phyloP scores from a whole-genome alignment of 1,139 yeast species.

The Meyerozyma elateridarum region DNA sequence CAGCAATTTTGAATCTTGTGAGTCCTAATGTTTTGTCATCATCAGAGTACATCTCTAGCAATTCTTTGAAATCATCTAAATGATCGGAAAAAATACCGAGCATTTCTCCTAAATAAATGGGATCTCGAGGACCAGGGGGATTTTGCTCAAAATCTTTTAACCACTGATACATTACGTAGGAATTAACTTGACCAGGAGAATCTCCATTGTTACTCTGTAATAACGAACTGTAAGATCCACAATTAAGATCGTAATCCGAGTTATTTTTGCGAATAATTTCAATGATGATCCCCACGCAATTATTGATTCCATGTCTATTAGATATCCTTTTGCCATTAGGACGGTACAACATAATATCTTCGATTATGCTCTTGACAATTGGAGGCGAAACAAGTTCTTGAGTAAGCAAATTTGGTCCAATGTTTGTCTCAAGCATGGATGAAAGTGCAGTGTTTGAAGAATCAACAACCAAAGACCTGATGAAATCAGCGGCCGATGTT shows the following conservation, averaged over 20 bases:
- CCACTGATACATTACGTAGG: constrained; percentile 44
- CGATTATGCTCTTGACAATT: constrained; percentile 32
- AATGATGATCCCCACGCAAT: constrained; percentile 44
- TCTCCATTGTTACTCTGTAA: constrained; percentile 29
- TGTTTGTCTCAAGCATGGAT: constrained; percentile 43
- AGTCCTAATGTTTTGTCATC: constrained; percentile 30
- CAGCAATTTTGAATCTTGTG: constrained; percentile 40
- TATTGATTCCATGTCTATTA: constrained; percentile 44
- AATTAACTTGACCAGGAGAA: constrained; percentile 31
- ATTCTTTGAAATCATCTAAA: constrained; percentile 25
- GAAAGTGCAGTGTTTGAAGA: constrained; percentile 65
- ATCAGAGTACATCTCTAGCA: constrained; percentile 25
- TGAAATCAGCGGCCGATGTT: constrained; percentile 91
- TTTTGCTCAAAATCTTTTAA: constrained; percentile 45
- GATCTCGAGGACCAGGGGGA: constrained; percentile 45
- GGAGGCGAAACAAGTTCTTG: constrained; percentile 40
- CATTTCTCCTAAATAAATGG: constrained; percentile 44
- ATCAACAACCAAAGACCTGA: constrained; percentile 88
- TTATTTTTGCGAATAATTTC: constrained; percentile 45
- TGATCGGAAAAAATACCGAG: constrained; percentile 37
- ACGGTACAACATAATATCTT: constrained; percentile 37
- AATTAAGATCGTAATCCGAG: constrained; percentile 44
- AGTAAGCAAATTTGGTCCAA: constrained; percentile 26
- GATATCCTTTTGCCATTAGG: constrained; percentile 19
- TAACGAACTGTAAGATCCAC: constrained; percentile 37